Evolutionary conservation across 164 flowering plant species (phyloP).

Genomic region (Platanus orientalis): DNA sequence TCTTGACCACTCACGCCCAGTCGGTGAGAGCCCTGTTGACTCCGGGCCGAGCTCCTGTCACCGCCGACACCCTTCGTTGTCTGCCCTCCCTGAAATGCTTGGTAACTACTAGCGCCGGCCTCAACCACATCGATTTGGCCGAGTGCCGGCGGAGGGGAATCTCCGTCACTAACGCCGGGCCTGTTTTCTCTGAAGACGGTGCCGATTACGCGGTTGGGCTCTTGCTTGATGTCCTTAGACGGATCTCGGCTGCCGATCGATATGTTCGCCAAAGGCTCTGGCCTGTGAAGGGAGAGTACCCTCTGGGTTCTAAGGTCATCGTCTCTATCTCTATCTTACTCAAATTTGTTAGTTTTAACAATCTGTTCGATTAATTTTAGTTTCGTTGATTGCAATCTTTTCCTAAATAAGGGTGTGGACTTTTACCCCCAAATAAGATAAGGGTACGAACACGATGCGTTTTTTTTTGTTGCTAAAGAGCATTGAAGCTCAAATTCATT

Average conservation of each 20-base stretch:
- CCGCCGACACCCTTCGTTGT: conserved; percentile 18
- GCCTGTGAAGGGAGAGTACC: conserved; percentile 28
- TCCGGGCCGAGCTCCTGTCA: conserved; percentile 8
- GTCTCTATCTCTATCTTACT: background rate
- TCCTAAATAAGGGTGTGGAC: too few relatives aligned
- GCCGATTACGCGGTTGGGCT: conserved; percentile 62
- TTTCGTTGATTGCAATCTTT: too few relatives aligned
- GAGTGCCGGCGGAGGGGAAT: conserved; percentile 56
- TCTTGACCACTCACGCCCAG: conserved; percentile 21
- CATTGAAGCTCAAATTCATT: too few relatives aligned
- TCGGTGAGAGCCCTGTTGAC: conserved; percentile 25
- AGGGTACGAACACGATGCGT: too few relatives aligned
- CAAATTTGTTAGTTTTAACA: too few relatives aligned
- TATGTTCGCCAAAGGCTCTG: conserved; percentile 54
- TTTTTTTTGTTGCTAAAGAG: too few relatives aligned
- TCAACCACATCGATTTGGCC: conserved; percentile 53
- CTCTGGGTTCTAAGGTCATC: conserved; percentile 35
- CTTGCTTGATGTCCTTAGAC: conserved; percentile 47
- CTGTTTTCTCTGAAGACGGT: conserved; percentile 42
- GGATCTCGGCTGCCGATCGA: conserved; percentile 43
- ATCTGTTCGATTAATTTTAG: too few relatives aligned
- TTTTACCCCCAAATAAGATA: too few relatives aligned
- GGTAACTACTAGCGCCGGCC: conserved; percentile 52
- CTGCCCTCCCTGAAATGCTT: conserved; percentile 44
- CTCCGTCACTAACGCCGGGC: conserved; percentile 37